phyloP scores from a whole-genome alignment of 2,329 filamentous ascomycete genomes.

The Alternaria incomplexa region DNA sequence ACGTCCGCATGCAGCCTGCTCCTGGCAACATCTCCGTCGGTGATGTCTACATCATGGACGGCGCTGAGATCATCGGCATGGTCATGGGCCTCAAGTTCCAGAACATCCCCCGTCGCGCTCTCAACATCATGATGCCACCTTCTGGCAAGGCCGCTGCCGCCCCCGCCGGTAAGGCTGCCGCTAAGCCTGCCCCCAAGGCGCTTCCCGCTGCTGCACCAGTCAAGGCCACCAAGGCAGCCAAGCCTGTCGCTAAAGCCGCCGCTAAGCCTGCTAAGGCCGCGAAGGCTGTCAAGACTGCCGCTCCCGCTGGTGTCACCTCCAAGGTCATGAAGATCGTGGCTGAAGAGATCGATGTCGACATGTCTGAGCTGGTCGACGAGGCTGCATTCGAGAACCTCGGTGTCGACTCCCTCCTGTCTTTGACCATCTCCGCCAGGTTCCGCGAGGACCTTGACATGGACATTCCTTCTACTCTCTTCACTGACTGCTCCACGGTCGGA shows the following conservation, averaged over 20 bases:
- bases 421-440: constrained; percentile 67
- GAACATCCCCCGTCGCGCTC: constrained; percentile 68
- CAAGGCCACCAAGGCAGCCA: constrained; percentile 49
- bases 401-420: constrained; percentile 66
- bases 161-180: constrained; percentile 40
- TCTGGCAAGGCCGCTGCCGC: constrained; percentile 54
- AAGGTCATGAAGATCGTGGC: constrained; percentile 70
- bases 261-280: constrained; percentile 52
- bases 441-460: constrained; percentile 67
- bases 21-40: constrained; percentile 63
- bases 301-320: constrained; percentile 53
- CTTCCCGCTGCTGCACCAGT: constrained; percentile 45
- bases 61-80: constrained; percentile 64
- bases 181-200: constrained; percentile 44
- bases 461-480: constrained; percentile 65
- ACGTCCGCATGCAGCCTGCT: constrained; percentile 67
- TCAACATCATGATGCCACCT: constrained; percentile 71
- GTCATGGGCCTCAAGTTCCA: constrained; percentile 70
- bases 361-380: constrained; percentile 64
- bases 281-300: constrained; percentile 56
- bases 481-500: constrained; percentile 65
- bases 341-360: constrained; percentile 67
- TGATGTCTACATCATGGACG: constrained; percentile 66
- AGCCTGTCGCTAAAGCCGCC: constrained; percentile 53
- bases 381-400: constrained; percentile 67